phyloP scores from a whole-genome alignment of 1,139 yeast species.

The Wickerhamiella pararugosa region DNA sequence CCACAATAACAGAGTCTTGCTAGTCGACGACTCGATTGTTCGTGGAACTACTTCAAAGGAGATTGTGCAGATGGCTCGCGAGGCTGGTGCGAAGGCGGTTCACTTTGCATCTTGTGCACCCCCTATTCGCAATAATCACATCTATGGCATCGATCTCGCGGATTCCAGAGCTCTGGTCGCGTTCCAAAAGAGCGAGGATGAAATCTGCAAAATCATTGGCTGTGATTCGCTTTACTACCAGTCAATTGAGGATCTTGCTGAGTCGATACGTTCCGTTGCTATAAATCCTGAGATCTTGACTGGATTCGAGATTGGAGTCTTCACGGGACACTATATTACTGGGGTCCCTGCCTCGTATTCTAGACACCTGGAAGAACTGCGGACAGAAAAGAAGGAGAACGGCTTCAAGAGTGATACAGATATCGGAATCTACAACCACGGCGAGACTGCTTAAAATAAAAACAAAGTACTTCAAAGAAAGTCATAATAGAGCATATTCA shows the following conservation, averaged over 20 bases:
- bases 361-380: slow-evolving; percentile 63
- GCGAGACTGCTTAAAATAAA: slow-evolving; percentile 30
- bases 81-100: slow-evolving; percentile 90
- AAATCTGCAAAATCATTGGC: slow-evolving; percentile 66
- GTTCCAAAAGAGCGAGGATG: slow-evolving; percentile 55
- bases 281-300: slow-evolving; percentile 23
- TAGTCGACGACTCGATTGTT: slow-evolving; percentile 94
- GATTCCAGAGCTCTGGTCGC: slow-evolving; percentile 93
- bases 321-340: slow-evolving; percentile 84
- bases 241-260: slow-evolving; percentile 62
- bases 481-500: no score
- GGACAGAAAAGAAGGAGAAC: slow-evolving; percentile 33
- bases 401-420: slow-evolving; percentile 84
- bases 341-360: slow-evolving; percentile 78
- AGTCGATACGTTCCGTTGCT: slow-evolving; percentile 44
- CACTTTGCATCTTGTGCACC: slow-evolving; percentile 97
- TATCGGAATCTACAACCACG: slow-evolving; percentile 76
- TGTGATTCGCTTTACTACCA: slow-evolving; percentile 90
- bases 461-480: no score
- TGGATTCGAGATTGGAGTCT: slow-evolving; percentile 90
- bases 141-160: slow-evolving; percentile 93
- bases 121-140: slow-evolving; percentile 86
- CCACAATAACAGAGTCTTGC: slow-evolving; percentile 65
- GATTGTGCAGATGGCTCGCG: slow-evolving; percentile 93
- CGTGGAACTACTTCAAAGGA: slow-evolving; percentile 96